Percentiles rank a stretch among this genome's conserved stretches.
Conservation (phyloP, 116 monocot genomes). For the Posidonia oceanica region DNA sequence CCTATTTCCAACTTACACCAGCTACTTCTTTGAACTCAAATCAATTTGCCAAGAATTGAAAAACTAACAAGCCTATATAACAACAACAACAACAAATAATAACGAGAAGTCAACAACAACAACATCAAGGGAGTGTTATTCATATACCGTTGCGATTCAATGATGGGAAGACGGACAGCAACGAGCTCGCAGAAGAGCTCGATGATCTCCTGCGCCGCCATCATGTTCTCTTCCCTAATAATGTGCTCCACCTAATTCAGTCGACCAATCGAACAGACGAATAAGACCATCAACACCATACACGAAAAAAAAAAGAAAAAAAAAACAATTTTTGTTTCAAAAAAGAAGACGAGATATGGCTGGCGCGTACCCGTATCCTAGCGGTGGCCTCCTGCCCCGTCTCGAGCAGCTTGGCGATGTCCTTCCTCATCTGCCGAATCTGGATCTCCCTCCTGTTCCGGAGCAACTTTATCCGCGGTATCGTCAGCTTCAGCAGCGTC, state of each 20-base stretch:
- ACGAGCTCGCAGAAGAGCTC: constrained; percentile 95
- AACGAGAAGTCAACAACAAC: not conserved
- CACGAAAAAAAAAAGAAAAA: too few relatives aligned
- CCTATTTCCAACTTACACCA: too few relatives aligned
- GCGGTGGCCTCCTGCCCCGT: constrained; percentile 94
- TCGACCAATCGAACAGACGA: not conserved
- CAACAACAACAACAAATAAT: not conserved
- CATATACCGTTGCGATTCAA: constrained; percentile 75
- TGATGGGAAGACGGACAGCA: constrained; percentile 82
- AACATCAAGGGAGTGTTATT: not conserved
- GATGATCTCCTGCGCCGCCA: constrained; percentile 98
- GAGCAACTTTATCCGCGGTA: constrained; percentile 88
- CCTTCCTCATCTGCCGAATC: constrained; percentile 86
- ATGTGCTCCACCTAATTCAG: constrained; percentile 80
- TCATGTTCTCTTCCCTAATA: constrained; percentile 95
- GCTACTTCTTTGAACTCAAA: too few relatives aligned
- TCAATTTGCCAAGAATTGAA: not conserved
- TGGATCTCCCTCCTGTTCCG: constrained; percentile 81
- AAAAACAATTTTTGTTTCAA: not conserved
- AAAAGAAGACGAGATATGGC: too few relatives aligned
- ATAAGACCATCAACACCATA: too few relatives aligned
- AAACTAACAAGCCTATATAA: not conserved
- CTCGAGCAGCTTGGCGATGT: constrained; percentile 89
- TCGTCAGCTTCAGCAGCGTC: constrained; percentile 89
- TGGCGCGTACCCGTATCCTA: constrained; percentile 52